Base-by-base conservation (phyloP, 2,329 filamentous ascomycete species). In the Epicoccum nigrum region DNA sequence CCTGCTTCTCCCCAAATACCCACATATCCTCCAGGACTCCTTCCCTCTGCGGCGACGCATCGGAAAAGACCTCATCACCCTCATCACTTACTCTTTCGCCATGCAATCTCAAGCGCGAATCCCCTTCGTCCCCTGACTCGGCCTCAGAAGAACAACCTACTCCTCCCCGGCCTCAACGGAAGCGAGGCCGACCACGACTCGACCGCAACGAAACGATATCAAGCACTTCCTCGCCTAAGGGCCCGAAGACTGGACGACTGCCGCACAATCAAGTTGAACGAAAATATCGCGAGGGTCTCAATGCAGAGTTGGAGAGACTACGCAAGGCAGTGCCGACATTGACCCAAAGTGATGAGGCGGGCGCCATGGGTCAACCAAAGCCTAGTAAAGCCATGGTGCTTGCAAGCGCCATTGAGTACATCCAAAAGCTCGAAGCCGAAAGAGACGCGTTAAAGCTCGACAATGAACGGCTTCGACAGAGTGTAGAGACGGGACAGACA, bases 211-310 rank as follows among this genome's bases (percentile, higher is more conserved):
- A 59, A n/a, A 33, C 20, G 17, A 51, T 56, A 5, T 62, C 67
- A 12, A 35, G 58, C 51, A 55, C 61, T 12, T 51, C 55, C 9
- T 56, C 55, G 9, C 47, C 53, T 6, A 64, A 66, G 38, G 51
- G 48, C 38, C 58, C 53, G 21, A 56, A 58, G 47, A 54, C 61
- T 15, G 55, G 43, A 31, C 66, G 64, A 17, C 58, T 64, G n/a
- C 71, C 71, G 11, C 70, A 73, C 58, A 72, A 72, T 42, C 69
- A 73, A 45, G 62, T 49, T 37, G 68, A 64, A 28, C 60, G 62
- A 45, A 64, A 64, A 41, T 64, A 64, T 38, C 62, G 62, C 33
- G 62, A 64, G 39, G 68, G 68, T 13, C 59, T 70, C 19, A 70
- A 70, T 30, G 59, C 62, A 2, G 65, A 69, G 31, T 54, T 70